Percentiles rank a stretch among this genome's conserved stretches.
phyloP scores from a whole-genome alignment of 805 yeast species.

The Saccharomycopsis fibuligera region DNA sequence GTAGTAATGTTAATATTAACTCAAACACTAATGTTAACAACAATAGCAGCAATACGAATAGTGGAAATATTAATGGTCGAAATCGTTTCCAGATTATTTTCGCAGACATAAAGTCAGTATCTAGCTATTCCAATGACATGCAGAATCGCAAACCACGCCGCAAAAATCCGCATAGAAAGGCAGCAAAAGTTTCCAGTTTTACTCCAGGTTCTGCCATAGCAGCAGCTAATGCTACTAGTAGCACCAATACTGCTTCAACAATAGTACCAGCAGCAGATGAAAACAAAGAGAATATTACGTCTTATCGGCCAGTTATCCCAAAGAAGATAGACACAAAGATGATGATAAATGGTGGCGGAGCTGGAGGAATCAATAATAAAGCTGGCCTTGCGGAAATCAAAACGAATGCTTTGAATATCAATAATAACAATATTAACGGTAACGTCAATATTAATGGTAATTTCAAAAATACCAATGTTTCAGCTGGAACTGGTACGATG shows the following conservation, averaged over 20 bases:
- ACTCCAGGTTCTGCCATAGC: background rate
- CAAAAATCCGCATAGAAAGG: background rate
- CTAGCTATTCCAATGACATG: background rate
- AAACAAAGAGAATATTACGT: background rate
- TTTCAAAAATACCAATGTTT: too few species aligned
- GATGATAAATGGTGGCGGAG: background rate
- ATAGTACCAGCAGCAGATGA: background rate
- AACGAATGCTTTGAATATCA: too few species aligned
- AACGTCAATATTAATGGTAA: too few species aligned
- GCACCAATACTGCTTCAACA: background rate
- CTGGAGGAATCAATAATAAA: background rate
- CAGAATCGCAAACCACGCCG: background rate
- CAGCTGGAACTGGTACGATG: too few species aligned
- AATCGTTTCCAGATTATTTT: constrained; percentile 16
- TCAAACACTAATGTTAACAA: background rate
- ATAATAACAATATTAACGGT: too few species aligned
- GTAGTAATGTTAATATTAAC: too few species aligned
- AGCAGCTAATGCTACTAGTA: background rate
- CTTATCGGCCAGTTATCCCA: background rate
- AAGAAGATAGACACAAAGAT: background rate
- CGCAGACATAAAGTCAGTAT: constrained; percentile 15
- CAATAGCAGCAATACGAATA: background rate
- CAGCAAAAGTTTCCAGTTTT: background rate
- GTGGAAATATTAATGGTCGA: background rate
- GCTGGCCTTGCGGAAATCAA: too few species aligned